A percentile compares a stretch with the other conserved stretches of the same genome.
Evolutionary conservation across 768 basidiomycete species (phyloP).

Genomic region (Phylloporus arenicola): DNA sequence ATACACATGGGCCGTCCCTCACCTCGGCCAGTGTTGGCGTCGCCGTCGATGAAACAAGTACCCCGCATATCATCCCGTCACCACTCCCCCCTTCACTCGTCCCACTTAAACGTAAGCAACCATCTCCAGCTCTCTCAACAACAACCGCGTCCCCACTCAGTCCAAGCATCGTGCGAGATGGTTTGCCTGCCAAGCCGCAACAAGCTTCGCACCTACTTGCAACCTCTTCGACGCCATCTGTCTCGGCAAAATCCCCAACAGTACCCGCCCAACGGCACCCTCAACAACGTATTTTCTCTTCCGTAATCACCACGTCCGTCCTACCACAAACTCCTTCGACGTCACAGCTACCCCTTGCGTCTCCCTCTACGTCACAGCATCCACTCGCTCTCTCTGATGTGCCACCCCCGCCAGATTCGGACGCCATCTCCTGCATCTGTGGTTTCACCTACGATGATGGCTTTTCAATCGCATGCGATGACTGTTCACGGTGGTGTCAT

Average conservation of each 20-base stretch:
- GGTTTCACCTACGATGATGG: slow-evolving; percentile 72
- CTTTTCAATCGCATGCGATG: slow-evolving; percentile 80
- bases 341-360: slow-evolving; percentile 12
- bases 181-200: slow-evolving; percentile 8
- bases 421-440: slow-evolving; percentile 69
- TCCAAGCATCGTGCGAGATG: slow-evolving; percentile 5
- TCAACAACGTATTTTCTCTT: slow-evolving; percentile 19
- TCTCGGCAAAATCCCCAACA: slow-evolving; percentile 14
- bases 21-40: slow-evolving; percentile 22
- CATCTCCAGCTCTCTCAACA: slow-evolving; percentile 17
- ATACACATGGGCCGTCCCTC: slow-evolving; percentile 25
- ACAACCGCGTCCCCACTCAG: slow-evolving; percentile 7
- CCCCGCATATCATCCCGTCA: slow-evolving; percentile 19
- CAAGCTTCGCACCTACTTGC: slow-evolving; percentile 16
- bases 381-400: slow-evolving; percentile 12
- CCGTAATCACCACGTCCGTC: slow-evolving; percentile 7
- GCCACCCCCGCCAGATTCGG: slow-evolving; percentile 33
- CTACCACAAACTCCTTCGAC: slow-evolving; percentile 13
- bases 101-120: slow-evolving; percentile 40
- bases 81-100: slow-evolving; percentile 26
- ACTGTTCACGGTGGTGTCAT: slow-evolving; percentile 81
- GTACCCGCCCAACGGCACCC: slow-evolving; percentile 7
- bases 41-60: slow-evolving; percentile 20
- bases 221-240: slow-evolving; percentile 14
- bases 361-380: slow-evolving; percentile 20